Base-by-base conservation (phyloP, 176 grass and related monocot species). In the Typha latifolia region DNA sequence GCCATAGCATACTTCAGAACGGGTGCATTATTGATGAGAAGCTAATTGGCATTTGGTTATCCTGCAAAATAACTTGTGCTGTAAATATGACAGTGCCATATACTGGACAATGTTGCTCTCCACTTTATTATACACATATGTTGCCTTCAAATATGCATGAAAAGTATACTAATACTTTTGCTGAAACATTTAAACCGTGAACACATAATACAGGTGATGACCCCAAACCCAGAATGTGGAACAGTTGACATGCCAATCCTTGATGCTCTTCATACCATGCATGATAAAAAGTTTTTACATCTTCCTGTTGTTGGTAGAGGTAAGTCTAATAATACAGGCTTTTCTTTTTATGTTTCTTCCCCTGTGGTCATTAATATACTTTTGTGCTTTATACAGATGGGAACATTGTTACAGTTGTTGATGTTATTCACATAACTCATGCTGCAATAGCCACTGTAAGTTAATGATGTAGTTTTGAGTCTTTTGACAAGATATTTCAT, bases 401-500 rank as follows among this genome's bases (percentile, higher is more conserved):
- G 57, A 82, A 80, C 73, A 82, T 93, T 73, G 86, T 93, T 18
- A 86, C 94, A 22, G 94, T 90, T 73, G 48, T 99, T 64, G 94
- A 99, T 81, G 89, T 99, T 62, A 85, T 99, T 80, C 89, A 90
- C 81, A 90, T 99, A 66, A 89, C 89, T 43, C 94, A 93, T 90
- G 89, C 94, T 68, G 81, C 94, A 82, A 86, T 99, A 66, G 94
- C 94, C 66, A 85, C 85, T 22, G 94, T 93, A 51, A 80, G 89
- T 77, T 9, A 12, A 71, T 15, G 14, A 65, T 47, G 63, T 11
- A 65, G 27, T 12, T 65, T 65, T n/a, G n/a, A n/a, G n/a, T n/a
- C n/a, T n/a, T n/a, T n/a, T 37, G 34, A 34, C 31, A 43, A 47
- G 31, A 14, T 1, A n/a, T 9, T 16, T 64, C 62, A 64, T 64